phyloP scores from a whole-genome alignment of 805 yeast species.

The Saccharomycopsis schoenii region DNA sequence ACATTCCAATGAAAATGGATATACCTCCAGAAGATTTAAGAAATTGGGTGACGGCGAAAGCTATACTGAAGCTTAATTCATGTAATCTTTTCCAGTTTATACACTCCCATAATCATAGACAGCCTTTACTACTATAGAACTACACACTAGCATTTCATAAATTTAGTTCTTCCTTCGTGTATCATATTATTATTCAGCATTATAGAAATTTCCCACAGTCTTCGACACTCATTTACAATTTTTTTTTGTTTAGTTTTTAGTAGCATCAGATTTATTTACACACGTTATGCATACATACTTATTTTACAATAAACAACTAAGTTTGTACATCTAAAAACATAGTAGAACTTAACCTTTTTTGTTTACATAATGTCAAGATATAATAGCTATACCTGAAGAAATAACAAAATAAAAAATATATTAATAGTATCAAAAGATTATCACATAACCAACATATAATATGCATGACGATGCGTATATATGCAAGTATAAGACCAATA shows the following conservation, averaged over 20 bases:
- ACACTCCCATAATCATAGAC: not conserved
- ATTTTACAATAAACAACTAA: too few species aligned
- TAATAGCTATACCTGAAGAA: too few species aligned
- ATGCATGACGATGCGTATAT: too few species aligned
- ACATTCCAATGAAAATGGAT: conserved; percentile 18
- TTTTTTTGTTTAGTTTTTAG: not conserved
- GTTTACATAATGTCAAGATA: too few species aligned
- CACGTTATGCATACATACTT: too few species aligned
- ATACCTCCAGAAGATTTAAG: conserved; percentile 18
- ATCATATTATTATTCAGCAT: not conserved
- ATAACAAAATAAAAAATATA: too few species aligned
- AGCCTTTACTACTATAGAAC: not conserved
- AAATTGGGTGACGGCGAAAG: conserved; percentile 4
- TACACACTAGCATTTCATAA: not conserved
- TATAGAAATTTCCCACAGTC: not conserved
- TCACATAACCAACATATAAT: too few species aligned
- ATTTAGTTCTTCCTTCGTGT: not conserved
- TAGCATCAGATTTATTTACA: not conserved
- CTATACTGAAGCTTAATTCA: not conserved
- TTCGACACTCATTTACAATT: not conserved
- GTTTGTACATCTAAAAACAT: too few species aligned
- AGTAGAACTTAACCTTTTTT: too few species aligned
- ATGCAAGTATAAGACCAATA: too few species aligned
- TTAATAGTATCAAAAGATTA: too few species aligned
- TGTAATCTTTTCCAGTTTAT: not conserved